Evolutionary conservation across 2,329 filamentous ascomycete genomes (phyloP).

Genomic region (Didymella keratinophila): DNA sequence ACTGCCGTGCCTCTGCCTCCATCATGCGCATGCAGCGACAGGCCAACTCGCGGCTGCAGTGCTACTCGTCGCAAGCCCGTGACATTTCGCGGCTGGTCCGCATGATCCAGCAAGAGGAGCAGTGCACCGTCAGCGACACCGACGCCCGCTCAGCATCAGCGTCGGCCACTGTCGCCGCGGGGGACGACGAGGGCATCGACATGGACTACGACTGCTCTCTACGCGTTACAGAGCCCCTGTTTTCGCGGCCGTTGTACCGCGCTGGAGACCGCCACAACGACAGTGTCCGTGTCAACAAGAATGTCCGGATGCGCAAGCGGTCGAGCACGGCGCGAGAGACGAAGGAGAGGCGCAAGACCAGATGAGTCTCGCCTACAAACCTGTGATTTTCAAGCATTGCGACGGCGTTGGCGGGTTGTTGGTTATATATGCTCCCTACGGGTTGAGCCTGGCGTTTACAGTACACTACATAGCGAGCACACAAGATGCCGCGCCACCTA

Average conservation of each 20-base stretch:
- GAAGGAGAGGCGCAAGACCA: conserved; percentile 32
- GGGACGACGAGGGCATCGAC: conserved; percentile 45
- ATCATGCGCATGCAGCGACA: conserved; percentile 53
- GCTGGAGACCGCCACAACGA: conserved; percentile 37
- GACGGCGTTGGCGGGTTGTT: conserved; percentile 40
- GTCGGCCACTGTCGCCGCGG: conserved; percentile 14
- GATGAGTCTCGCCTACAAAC: conserved; percentile 14
- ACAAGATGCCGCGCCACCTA: conserved; percentile 26
- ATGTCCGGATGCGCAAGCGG: conserved; percentile 45
- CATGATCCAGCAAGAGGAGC: conserved; percentile 54
- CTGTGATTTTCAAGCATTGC: conserved; percentile 36
- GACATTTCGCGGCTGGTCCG: conserved; percentile 54
- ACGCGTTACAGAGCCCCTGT: conserved; percentile 25
- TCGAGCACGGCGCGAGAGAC: conserved; percentile 20
- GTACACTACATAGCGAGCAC: conserved; percentile 20
- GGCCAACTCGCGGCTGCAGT: conserved; percentile 52
- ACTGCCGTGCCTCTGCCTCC: conserved; percentile 47
- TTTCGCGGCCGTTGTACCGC: conserved; percentile 35
- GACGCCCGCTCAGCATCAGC: conserved; percentile 20
- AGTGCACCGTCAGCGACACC: conserved; percentile 48
- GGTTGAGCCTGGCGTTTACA: conserved; percentile 46
- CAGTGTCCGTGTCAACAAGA: conserved; percentile 40
- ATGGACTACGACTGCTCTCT: conserved; percentile 40
- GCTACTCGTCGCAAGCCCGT: conserved; percentile 49
- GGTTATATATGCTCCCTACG: conserved; percentile 38